These are phyloP conservation scores for Collariella sp. DNA, from an alignment of 495 filamentous ascomycete species.

Conservation along the genomic window DNA sequence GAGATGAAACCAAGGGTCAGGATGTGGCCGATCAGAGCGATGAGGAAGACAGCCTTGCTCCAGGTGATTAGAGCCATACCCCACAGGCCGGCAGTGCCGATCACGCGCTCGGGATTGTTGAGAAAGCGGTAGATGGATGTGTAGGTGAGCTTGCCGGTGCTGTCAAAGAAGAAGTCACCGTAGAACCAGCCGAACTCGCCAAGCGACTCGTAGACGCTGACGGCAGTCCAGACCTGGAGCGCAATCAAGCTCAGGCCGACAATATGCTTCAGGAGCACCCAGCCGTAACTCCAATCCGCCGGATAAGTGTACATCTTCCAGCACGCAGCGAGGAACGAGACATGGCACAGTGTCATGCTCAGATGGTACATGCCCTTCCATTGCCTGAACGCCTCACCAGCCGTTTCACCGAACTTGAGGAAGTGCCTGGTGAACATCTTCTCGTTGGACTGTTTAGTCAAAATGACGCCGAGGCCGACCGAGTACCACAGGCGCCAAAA, in stretches of 20 bases:
- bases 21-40: slow-evolving; percentile 79
- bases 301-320: slow-evolving; percentile 95
- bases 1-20: slow-evolving; percentile 82
- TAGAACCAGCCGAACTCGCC: slow-evolving; percentile 99
- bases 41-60: slow-evolving; percentile 70
- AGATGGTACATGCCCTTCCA: slow-evolving; percentile 97
- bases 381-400: slow-evolving; percentile 88
- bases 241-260: slow-evolving; percentile 71
- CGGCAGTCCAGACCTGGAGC: slow-evolving; percentile 85
- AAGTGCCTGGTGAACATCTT: slow-evolving; percentile 96
- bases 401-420: slow-evolving; percentile 86
- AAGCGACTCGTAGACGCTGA: slow-evolving; percentile 91
- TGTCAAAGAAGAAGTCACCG: slow-evolving; percentile 94
- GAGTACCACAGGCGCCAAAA: slow-evolving; percentile 89
- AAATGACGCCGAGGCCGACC: slow-evolving; percentile 74
- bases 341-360: slow-evolving; percentile 80
- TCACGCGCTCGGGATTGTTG: slow-evolving; percentile 92
- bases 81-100: slow-evolving; percentile 94
- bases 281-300: slow-evolving; percentile 72
- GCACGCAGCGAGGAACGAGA: slow-evolving; percentile 78
- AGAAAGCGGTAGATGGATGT: slow-evolving; percentile 95
- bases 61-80: slow-evolving; percentile 87
- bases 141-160: slow-evolving; percentile 80
- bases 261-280: slow-evolving; percentile 78
- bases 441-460: slow-evolving; percentile 75